Base-by-base conservation (phyloP, 2,329 filamentous ascomycete genomes). In the Alternaria incomplexa region DNA sequence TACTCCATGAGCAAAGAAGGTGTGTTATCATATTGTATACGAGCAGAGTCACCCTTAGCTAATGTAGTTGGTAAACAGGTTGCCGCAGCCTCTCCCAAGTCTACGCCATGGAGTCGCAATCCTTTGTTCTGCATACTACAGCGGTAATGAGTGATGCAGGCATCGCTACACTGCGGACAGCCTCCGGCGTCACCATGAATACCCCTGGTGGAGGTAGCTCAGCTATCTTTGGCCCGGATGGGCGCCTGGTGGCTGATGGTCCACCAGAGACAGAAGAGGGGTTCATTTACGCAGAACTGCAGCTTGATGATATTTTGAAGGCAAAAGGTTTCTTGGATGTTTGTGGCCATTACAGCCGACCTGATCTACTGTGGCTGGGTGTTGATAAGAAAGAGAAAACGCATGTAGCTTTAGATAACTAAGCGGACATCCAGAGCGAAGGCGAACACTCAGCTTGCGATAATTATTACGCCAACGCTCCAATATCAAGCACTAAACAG, bases 71-170 rank as follows among this genome's bases (percentile, higher is more conserved):
- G 8, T 20, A n/a, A 17, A 8, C 3, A 46, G 43, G 43, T 26
- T 10, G 12, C 44, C 43, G 26, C 23, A 10, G 70, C 47, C 77
- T 87, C 1, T 84, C 85, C 0, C 84, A 85, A 63, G 81, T 83
- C 0, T 88, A 88, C 66, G 87, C 87, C 1, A 83, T 89, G 9
- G 88, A 90, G 70, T 83, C 84, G 2, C 79, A 81, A 9, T 75
- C 84, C 0, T 89, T 85, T 62, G 87, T 89, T 1, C 80, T 89
- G 4, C 85, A 87, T 65, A 77, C 78, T 51, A 86, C 85, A 0
- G 74, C 82, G 0, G 80, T 88, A 3, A 78, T 86, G 53, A 81
- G 79, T 0, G 67, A 83, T 7, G 71, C 79, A 13, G 86, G 83
- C 1, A 80, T 86, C 12, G 69, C 83, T 4, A 56, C 62, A 2